phyloP scores from a whole-genome alignment of 768 basidiomycete genomes.

The Serendipita indica region DNA sequence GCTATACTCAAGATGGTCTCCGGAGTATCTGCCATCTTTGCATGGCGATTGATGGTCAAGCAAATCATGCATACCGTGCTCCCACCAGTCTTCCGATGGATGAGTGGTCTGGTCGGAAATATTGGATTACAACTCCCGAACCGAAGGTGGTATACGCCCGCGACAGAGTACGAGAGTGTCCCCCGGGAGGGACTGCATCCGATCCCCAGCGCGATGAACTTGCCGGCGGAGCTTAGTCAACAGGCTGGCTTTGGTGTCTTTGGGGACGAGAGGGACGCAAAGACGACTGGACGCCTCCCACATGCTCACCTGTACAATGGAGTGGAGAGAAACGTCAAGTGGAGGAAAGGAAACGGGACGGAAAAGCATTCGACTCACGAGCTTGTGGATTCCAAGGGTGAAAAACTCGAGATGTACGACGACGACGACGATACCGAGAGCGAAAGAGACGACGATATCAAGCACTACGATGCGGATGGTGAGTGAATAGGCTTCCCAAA shows the following conservation, averaged over 20 bases:
- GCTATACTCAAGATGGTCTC: constrained; percentile 33
- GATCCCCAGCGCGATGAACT: constrained; percentile 76
- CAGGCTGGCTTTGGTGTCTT: neutral
- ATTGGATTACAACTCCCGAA: constrained; percentile 41
- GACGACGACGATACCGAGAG: constrained; percentile 9
- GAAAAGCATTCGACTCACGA: neutral
- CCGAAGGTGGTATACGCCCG: constrained; percentile 78
- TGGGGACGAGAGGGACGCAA: constrained; percentile 13
- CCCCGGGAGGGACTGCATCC: constrained; percentile 52
- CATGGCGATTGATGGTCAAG: constrained; percentile 82
- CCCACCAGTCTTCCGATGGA: constrained; percentile 69
- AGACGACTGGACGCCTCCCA: neutral
- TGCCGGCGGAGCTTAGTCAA: constrained; percentile 27
- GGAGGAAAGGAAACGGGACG: neutral
- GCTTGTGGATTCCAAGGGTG: constrained; percentile 22
- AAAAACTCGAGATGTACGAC: constrained; percentile 11
- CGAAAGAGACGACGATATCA: constrained; percentile 22
- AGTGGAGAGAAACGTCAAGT: constrained; percentile 7
- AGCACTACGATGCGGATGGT: constrained; percentile 83
- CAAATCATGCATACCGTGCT: constrained; percentile 54
- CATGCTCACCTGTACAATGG: constrained; percentile 8
- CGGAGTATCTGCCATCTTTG: constrained; percentile 69
- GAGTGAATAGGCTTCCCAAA: constrained; percentile 16
- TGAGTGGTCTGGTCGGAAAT: constrained; percentile 40
- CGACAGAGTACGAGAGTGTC: constrained; percentile 62